A percentile compares a stretch with the other conserved stretches of the same genome.
Evolutionary conservation across 225 moss, liverwort and hornwort species (phyloP).

Genomic region (Straminergon stramineum): DNA sequence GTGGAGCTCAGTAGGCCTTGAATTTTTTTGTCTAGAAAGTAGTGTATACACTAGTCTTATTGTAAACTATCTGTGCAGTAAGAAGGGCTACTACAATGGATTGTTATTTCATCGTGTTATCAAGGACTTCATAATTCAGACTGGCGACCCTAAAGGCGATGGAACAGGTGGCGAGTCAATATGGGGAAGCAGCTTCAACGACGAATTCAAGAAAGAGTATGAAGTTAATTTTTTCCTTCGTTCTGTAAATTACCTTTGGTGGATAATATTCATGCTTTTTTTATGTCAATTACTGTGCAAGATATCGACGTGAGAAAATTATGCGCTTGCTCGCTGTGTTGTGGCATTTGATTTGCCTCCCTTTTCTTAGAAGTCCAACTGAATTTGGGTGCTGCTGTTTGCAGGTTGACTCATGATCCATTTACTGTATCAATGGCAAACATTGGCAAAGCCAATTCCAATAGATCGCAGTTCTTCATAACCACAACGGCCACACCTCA

Average conservation of each 20-base stretch:
- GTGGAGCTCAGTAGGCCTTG: neutral
- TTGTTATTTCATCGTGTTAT: slow-evolving; percentile 62
- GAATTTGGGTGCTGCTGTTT: neutral
- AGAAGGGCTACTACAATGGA: slow-evolving; percentile 59
- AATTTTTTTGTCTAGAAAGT: neutral
- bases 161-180: slow-evolving; percentile 65
- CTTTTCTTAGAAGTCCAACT: neutral
- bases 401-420: slow-evolving; percentile 60
- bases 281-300: neutral
- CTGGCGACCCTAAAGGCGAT: slow-evolving; percentile 59
- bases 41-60: neutral
- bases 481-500: slow-evolving; percentile 48
- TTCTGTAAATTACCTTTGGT: neutral
- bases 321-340: neutral
- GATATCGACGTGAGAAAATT: neutral
- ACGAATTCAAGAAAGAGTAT: slow-evolving; percentile 54
- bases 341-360: neutral
- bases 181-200: slow-evolving; percentile 54
- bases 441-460: slow-evolving; percentile 35
- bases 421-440: slow-evolving; percentile 78
- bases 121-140: slow-evolving; percentile 81
- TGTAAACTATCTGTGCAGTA: slow-evolving; percentile 26
- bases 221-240: neutral
- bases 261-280: neutral
- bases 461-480: slow-evolving; percentile 74